phyloP scores from a whole-genome alignment of 2,329 filamentous ascomycete genomes.

The Amphichorda felina region DNA sequence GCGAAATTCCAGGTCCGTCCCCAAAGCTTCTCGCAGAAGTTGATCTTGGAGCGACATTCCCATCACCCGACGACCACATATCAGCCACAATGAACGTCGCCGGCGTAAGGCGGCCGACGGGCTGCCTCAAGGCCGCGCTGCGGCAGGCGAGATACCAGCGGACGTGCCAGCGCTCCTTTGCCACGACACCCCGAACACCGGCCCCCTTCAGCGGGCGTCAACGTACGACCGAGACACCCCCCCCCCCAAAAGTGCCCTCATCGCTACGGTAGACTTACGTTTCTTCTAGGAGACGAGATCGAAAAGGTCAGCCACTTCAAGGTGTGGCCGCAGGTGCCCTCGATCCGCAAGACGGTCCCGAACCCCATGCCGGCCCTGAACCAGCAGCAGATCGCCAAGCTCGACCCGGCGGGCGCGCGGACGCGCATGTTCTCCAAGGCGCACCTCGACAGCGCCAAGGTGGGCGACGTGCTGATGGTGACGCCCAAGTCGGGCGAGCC shows the following conservation, averaged over 20 bases:
- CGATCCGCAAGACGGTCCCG: constrained; percentile 41
- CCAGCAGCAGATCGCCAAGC: constrained; percentile 53
- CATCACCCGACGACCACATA: not conserved
- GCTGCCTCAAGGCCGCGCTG: constrained; percentile 56
- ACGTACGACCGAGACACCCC: constrained; percentile 14
- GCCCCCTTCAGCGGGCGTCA: constrained; percentile 18
- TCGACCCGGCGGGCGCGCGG: constrained; percentile 79
- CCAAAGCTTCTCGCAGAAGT: not conserved
- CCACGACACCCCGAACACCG: constrained; percentile 20
- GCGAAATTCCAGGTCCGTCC: not conserved
- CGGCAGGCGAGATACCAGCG: constrained; percentile 43
- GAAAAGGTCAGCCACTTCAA: constrained; percentile 29
- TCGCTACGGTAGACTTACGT: not conserved
- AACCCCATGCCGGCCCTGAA: constrained; percentile 60
- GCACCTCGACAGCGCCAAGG: constrained; percentile 68
- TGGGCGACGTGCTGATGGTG: constrained; percentile 86
- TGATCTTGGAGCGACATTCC: too few species aligned
- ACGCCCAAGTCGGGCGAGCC: constrained; percentile 72
- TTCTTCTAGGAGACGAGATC: constrained; percentile 18
- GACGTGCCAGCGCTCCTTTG: constrained; percentile 31
- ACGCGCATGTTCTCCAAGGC: constrained; percentile 66
- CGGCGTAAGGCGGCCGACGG: constrained; percentile 51
- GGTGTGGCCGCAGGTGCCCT: constrained; percentile 43
- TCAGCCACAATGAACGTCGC: constrained; percentile 45
- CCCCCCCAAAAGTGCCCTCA: not conserved